Evolutionary conservation across 2,329 filamentous ascomycete species (phyloP), one percentile per base, ranked within the genome.

Genomic region (Ceratocystis eucalypticola): DNA sequence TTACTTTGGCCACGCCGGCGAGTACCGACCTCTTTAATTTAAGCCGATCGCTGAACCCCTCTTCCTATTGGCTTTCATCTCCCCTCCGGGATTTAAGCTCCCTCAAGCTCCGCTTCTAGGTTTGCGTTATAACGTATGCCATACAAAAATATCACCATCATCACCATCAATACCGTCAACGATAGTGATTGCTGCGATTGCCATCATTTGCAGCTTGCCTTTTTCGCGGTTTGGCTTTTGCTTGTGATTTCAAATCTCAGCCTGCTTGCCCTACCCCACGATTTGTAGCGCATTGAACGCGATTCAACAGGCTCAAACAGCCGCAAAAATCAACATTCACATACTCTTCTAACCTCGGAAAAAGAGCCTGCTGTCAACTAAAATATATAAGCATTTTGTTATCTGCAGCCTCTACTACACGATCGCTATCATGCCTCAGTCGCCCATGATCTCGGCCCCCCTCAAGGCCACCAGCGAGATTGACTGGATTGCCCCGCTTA

Each of bases 391-490:
- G 4, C 10, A 53, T 22, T 3, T 12, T 25, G n/a, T 28, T 22
- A 20, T 45, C 64, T 48, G 33, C 22, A n/a, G 20, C 55, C 55
- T 25, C 48, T 12, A 2, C 48, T 22, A 28, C 48, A 28, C 25
- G 10, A 33, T 37, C 7, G 37, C 37, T 72, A 71, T 68, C 71
- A 91, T 90, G 87, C 83, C 89, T 75, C 89, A 95, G 80, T 87
- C 91, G 71, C 92, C 92, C 69, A 97, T 97, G 93, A 87, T 97
- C 72, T 95, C 91, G 72, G 87, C 88, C 82, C 93, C 93, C 74
- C 83, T 96, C 73, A 97, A 88, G 84, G 84, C 84, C 65, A 99
- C 94, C 70, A 96, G 92, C 81, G 94, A 99, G 80, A 96, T 99
- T 75, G 94, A 99, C 82, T 99, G 94, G 94, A 83, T 97, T 70